These are phyloP conservation scores for Phytophthora crassamura DNA, from an alignment of 352 stramenopile genomes.

Conservation along the genomic window DNA sequence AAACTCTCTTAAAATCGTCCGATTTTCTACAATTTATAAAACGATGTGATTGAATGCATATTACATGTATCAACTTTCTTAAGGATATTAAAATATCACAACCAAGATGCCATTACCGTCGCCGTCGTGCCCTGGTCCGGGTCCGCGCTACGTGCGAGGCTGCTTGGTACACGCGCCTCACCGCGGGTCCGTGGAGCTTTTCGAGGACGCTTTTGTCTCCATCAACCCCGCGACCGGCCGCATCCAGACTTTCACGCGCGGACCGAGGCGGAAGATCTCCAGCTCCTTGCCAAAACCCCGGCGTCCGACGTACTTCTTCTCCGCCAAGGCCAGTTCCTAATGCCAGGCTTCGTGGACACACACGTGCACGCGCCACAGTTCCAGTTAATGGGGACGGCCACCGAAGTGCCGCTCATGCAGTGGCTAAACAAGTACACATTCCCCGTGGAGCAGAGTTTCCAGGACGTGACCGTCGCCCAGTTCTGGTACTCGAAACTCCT, in stretches of 20 bases:
- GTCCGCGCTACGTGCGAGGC: slow-evolving; percentile 49
- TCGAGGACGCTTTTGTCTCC: slow-evolving; percentile 53
- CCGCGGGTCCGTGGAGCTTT: slow-evolving; percentile 46
- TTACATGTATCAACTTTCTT: no score
- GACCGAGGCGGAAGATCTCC: slow-evolving; percentile 33
- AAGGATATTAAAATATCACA: no score
- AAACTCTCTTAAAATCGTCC: no score
- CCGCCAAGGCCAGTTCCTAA: slow-evolving; percentile 60
- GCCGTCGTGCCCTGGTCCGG: no score
- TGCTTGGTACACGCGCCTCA: slow-evolving; percentile 51
- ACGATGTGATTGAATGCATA: no score
- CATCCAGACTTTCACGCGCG: slow-evolving; percentile 50
- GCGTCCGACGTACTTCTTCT: slow-evolving; percentile 30
- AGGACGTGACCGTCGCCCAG: slow-evolving; percentile 52
- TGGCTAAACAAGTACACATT: slow-evolving; percentile 94
- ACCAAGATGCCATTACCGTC: no score
- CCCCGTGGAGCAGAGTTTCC: slow-evolving; percentile 80
- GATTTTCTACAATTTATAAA: no score
- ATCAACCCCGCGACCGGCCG: slow-evolving; percentile 42
- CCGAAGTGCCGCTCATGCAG: slow-evolving; percentile 90
- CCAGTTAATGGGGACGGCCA: slow-evolving; percentile 88
- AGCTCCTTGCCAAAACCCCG: slow-evolving; percentile 11
- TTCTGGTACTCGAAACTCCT: slow-evolving; percentile 82
- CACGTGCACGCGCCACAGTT: slow-evolving; percentile 94
- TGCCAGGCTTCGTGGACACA: slow-evolving; percentile 92